These are phyloP conservation scores for Collybia nuda DNA, from an alignment of 768 basidiomycete species.

Conservation along the genomic window DNA sequence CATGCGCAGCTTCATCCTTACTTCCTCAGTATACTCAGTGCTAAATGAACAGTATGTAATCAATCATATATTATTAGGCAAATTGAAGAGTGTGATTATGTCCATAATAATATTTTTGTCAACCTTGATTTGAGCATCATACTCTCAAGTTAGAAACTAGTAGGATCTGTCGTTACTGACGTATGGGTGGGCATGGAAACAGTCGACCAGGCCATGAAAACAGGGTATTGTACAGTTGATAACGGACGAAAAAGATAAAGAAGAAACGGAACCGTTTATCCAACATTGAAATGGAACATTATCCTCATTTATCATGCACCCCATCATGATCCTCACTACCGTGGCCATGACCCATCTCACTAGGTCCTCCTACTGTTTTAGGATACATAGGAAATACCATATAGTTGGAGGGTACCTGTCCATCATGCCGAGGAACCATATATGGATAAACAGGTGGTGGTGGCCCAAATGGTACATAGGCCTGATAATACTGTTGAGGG, in stretches of 20 bases:
- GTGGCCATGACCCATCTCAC: conserved; percentile 12
- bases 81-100: too few relatives aligned
- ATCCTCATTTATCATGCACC: conserved; percentile 22
- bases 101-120: too few relatives aligned
- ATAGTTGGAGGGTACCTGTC: conserved; percentile 20
- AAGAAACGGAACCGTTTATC: conserved; percentile 1
- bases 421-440: conserved; percentile 28
- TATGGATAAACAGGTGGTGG: conserved; percentile 18
- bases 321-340: conserved; percentile 20
- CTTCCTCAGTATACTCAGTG: too few relatives aligned
- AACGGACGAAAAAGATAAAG: conserved; percentile 10
- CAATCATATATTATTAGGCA: too few relatives aligned
- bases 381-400: conserved; percentile 24
- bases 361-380: conserved; percentile 13
- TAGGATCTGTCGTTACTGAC: too few relatives aligned
- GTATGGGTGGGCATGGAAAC: neutral
- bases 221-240: conserved; percentile 14
- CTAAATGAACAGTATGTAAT: too few relatives aligned
- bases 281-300: conserved; percentile 6
- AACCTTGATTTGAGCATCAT: too few relatives aligned
- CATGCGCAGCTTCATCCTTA: too few relatives aligned
- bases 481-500: conserved; percentile 21
- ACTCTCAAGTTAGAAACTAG: too few relatives aligned
- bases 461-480: conserved; percentile 18
- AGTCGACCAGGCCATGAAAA: conserved; percentile 1